Evolutionary conservation across 257 asterid genomes (phyloP), one percentile per base, ranked within the genome.

Genomic region (Anisodus acutangulus): DNA sequence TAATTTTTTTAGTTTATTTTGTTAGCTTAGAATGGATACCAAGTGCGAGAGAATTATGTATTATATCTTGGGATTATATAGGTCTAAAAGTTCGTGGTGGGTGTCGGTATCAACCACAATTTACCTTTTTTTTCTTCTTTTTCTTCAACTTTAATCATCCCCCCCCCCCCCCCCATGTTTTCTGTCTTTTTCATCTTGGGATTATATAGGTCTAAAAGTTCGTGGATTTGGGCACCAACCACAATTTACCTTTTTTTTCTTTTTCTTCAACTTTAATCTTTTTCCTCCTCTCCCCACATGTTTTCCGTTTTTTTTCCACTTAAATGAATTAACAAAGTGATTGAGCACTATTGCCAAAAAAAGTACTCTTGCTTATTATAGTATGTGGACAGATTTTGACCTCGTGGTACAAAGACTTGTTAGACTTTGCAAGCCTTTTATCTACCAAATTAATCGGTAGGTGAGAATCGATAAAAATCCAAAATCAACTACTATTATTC

Each of bases 151-250:
- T 45, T 45, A n/a, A 45, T 71, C 39, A 4, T 19, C 17, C 31
- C 19, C 3, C 22, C n/a, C 11, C 11, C 3, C 3, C 35, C 26
- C 57, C 17, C 11, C 17, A 47, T n/a, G 6, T 74, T 47, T 72
- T 47, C 80, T n/a, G n/a, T n/a, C n/a, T n/a, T n/a, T n/a, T n/a
- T n/a, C n/a, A n/a, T n/a, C n/a, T n/a, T n/a, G n/a, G n/a, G n/a
- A n/a, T n/a, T n/a, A n/a, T n/a, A 22, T 22, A 22, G 26, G 26
- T 22, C 26, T 22, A 22, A 22, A 22, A 22, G 26, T 9, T 74
- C 19, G 80, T 49, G 81, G 81, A 62, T 74, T 74, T 74, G 81
- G 62, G 62, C 81, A 74, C 81, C 81, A 74, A 74, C 81, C 62
- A 49, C 81, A 49, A 49, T 74, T 49, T 74, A 74, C 22, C 49